Base-by-base conservation (phyloP, 352 stramenopile genomes). In the Globisporangium abappressorium region DNA sequence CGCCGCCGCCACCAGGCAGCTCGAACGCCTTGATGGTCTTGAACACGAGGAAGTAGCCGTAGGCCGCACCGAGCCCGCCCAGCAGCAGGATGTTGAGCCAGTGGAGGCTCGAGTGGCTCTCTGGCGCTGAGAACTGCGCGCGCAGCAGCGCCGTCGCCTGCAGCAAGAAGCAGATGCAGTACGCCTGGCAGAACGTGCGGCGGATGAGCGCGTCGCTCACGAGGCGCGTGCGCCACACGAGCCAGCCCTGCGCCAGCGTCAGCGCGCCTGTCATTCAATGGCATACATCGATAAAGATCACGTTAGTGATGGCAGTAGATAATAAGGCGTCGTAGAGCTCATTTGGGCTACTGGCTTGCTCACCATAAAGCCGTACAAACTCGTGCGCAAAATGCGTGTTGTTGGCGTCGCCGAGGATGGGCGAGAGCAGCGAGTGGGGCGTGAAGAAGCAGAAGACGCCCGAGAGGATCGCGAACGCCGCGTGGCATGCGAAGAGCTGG, bases 1-100 rank as follows among this genome's bases (percentile, higher is more conserved):
- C 83, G 24, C 34, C 51, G n/a, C 46, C 28, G 6, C 60, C 49
- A 4, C 47, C 53, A 38, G 88, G 88, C 28, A 95, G 73, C 67
- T 95, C 88, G 58, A 95, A 95, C 28, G 85, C 85, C 74, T 95
- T 95, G 72, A 94, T 93, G 64, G 88, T 92, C 81, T 92, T 93
- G 77, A 93, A 94, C 46, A 84, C 66, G 36, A 95, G 78, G 62
- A 95, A 94, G 74, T 94, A 94, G 65, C 88, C 85, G 71, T 95
- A 95, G 11, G 79, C 82, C 15, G 70, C 76, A 36, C 85, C 85
- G 0, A 95, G 75, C 12, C 72, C 81, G 18, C 71, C 78, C 2
- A 95, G 79, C 51, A 94, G 62, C 58, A 94, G 57, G 47, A 95
- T 84, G 69, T 95, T 93, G 71, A 93, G 49, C 88, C 85, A 94